Base-by-base conservation (phyloP, 2,329 filamentous ascomycete species). In the Dactylonectria macrodidyma region DNA sequence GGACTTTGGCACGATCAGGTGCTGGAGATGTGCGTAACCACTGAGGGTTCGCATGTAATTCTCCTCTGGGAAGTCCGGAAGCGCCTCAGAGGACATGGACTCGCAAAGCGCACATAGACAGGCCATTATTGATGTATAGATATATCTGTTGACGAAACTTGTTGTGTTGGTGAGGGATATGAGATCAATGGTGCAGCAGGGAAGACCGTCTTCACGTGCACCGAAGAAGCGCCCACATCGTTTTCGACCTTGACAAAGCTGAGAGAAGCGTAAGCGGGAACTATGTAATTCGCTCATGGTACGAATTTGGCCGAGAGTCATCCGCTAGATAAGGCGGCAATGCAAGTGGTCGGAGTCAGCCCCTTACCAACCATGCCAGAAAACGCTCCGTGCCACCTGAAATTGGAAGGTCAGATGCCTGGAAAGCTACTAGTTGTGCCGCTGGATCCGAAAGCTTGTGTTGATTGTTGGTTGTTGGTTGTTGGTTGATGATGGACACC, bases 241-340 rank as follows among this genome's bases (percentile, higher is more conserved):
- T 46, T 46, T 46, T 46, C 41, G 41, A 46, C 41, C 41, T 46
- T 46, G 41, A 46, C 41, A 46, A 46, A 46, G 41, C 41, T 46
- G 41, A 46, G 41, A n/a, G 41, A 10, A 46, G 41, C 41, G 41
- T 46, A 46, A 46, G 41, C 14, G 41, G 41, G 41, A 46, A 46
- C 41, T 46, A 46, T 46, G 41, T 7, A 46, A 19, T 46, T 46
- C 9, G 41, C 41, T 46, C 41, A 46, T 46, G 41, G 41, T 46
- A 46, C 41, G 41, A n/a, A 46, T 46, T 46, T 46, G 41, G 41
- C 41, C 11, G 14, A 46, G 41, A 46, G 41, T 46, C 41, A 46
- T 19, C 11, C 41, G 11, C 41, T 46, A 46, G 41, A 46, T 46
- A 46, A 46, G 41, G 41, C 41, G 41, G 41, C 41, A 46, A 46